Conservation (phyloP, 2,329 filamentous ascomycete genomes). For the Cladosporium halotolerans region DNA sequence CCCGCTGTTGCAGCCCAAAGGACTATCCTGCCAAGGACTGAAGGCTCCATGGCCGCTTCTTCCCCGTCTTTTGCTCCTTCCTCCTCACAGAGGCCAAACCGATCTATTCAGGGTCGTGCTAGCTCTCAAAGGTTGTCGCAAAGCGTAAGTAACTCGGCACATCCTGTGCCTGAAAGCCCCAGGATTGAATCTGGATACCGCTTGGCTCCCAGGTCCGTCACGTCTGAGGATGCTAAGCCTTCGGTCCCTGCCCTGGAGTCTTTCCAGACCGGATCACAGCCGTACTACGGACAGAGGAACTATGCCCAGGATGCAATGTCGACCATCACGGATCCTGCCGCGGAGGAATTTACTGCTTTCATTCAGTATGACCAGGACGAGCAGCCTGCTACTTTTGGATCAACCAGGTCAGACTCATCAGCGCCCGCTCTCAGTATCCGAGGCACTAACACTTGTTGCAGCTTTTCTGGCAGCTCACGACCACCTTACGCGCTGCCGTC, state of each 20-base stretch:
- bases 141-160: constrained; percentile 12
- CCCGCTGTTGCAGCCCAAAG: constrained; percentile 7
- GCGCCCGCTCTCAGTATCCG: not conserved
- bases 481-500: not conserved
- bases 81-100: constrained; percentile 4
- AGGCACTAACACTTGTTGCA: constrained; percentile 17
- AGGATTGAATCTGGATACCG: constrained; percentile 1
- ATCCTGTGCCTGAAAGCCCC: constrained; percentile 5
- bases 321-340: constrained; percentile 13
- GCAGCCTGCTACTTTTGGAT: not conserved
- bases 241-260: not conserved
- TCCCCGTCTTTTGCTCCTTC: constrained; percentile 7
- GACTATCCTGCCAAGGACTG: constrained; percentile 21
- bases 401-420: constrained; percentile 21
- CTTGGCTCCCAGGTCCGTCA: not conserved
- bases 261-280: constrained; percentile 1
- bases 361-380: constrained; percentile 27
- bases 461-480: constrained; percentile 10
- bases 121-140: constrained; percentile 10
- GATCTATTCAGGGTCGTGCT: constrained; percentile 7
- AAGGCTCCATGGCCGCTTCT: constrained; percentile 12
- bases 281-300: not conserved
- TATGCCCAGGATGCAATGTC: constrained; percentile 7
- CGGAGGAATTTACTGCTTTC: constrained; percentile 23
- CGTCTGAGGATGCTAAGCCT: constrained; percentile 1